These are phyloP conservation scores for Fusarium protoensiforme DNA, from an alignment of 2,329 filamentous ascomycete species.

Conservation along the genomic window DNA sequence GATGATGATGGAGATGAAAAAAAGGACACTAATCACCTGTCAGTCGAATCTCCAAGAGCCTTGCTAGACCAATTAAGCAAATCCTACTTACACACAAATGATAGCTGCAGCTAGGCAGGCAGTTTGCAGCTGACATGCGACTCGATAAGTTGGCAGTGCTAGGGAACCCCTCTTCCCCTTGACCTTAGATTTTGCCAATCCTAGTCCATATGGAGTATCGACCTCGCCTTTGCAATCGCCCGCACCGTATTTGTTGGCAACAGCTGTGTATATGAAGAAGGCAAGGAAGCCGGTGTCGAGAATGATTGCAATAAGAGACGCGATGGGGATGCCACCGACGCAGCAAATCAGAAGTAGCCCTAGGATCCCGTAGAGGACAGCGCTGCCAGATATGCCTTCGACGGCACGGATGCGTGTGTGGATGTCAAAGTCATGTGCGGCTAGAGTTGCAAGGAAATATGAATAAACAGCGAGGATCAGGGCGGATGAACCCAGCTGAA, in stretches of 20 bases:
- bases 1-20: background rate
- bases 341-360: constrained; percentile 80
- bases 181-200: constrained; percentile 61
- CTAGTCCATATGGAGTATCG: constrained; percentile 74
- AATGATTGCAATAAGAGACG: constrained; percentile 76
- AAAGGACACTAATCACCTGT: background rate
- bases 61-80: background rate
- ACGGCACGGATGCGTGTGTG: constrained; percentile 75
- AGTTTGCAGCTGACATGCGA: constrained; percentile 78
- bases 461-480: constrained; percentile 81
- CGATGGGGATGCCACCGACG: constrained; percentile 77
- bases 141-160: constrained; percentile 55
- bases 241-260: constrained; percentile 75
- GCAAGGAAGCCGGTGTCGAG: constrained; percentile 80
- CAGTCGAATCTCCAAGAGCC: background rate
- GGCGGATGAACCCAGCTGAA: constrained; percentile 77
- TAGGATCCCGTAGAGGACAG: constrained; percentile 77
- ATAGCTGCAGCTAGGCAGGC: constrained; percentile 81
- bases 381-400: constrained; percentile 79
- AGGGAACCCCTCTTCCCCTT: constrained; percentile 58
- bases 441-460: constrained; percentile 82
- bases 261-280: constrained; percentile 82
- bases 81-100: constrained; percentile 67
- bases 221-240: constrained; percentile 69
- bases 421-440: constrained; percentile 71